Percentiles rank a stretch among this genome's conserved stretches.
phyloP scores from a whole-genome alignment of 2,329 filamentous ascomycete species.

The Gaeumannomyces sp. region DNA sequence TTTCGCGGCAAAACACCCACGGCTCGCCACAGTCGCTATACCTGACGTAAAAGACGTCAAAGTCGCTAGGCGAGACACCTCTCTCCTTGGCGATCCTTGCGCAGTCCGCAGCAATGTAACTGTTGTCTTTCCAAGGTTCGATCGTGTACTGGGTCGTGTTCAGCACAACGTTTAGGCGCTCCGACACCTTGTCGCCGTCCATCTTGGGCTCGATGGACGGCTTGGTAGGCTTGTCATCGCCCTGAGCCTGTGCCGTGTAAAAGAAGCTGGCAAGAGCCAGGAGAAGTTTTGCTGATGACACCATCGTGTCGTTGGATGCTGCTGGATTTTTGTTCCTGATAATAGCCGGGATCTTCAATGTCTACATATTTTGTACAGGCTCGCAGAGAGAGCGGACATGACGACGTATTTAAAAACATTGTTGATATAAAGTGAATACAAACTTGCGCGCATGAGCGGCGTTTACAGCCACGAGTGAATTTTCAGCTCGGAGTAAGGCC shows the following conservation, averaged over 20 bases:
- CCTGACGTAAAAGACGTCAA: neutral
- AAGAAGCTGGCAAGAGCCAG: neutral
- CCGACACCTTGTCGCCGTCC: constrained; percentile 2
- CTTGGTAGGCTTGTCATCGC: constrained; percentile 1
- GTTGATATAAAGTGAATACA: neutral
- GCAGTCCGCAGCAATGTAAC: neutral
- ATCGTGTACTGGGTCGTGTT: constrained; percentile 2
- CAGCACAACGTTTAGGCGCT: neutral
- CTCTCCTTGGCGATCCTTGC: neutral
- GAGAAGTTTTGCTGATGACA: neutral
- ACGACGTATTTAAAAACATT: neutral
- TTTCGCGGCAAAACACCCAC: constrained; percentile 5
- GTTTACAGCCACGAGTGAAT: neutral
- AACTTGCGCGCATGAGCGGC: neutral
- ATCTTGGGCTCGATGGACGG: constrained; percentile 1
- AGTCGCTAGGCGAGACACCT: neutral
- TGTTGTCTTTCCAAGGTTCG: constrained; percentile 6
- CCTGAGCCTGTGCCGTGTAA: neutral
- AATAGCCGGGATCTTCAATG: neutral
- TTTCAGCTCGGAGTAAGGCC: neutral
- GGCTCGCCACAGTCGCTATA: constrained; percentile 7
- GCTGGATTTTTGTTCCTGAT: neutral
- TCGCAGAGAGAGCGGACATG: neutral
- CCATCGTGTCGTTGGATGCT: neutral
- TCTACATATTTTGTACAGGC: neutral